Base-by-base conservation (phyloP, 306 rosid genomes). In the Castanea crenata region DNA sequence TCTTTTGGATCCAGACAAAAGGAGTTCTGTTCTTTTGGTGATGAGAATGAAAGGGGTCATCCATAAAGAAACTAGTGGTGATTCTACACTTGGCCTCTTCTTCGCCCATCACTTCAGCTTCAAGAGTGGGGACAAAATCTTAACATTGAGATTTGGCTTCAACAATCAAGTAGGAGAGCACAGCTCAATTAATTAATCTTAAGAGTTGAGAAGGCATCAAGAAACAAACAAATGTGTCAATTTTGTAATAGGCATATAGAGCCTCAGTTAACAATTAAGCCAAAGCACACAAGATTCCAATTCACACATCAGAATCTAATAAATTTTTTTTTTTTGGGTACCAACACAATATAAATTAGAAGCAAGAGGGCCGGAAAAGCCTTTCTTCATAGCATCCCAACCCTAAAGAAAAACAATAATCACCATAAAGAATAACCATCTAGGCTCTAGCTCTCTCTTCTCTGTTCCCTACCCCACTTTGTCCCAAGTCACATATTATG, bases 211-310 rank as follows among this genome's bases (percentile, higher is more conserved):
- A 23, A 54, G 61, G 55, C 59, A 67, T 67, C 49, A 75, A 41
- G 51, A 62, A 29, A 57, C 51, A 72, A 67, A 69, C 77, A 82
- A 79, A 73, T 2, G 31, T 69, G 73, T 55, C 73, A 69, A 69
- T 74, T 73, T 49, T 76, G 20, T 27, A 62, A 76, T 32, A 75
- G 78, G 85, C 55, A 54, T 76, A 41, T 19, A 59, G 63, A 16
- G 18, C 25, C 25, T 74, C 35, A 27, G 32, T 19, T 46, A 34
- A 70, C 54, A 64, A 59, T 58, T 29, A 27, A 16, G 76, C 71
- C 77, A 79, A 76, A 72, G 54, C 51, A 65, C 55, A 41, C 59
- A n/a, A 77, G 69, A 38, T 69, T 25, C 59, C 46, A 38, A 58
- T 76, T 59, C 64, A 59, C 61, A 77, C 74, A 20, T 62, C 54